Conservation (phyloP, 805 yeast genomes). For the Millerago galiae region DNA sequence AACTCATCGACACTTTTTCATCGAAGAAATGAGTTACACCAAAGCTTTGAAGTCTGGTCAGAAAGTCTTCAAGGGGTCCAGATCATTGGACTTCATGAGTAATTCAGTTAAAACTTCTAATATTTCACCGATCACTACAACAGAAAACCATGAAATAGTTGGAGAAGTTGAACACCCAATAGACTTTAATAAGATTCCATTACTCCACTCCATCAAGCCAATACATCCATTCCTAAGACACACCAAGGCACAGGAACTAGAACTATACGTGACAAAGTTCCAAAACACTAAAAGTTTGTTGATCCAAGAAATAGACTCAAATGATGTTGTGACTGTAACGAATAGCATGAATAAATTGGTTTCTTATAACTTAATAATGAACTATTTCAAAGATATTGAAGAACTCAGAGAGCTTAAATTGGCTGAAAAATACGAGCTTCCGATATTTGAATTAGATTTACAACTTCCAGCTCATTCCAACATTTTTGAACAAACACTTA, state of each 20-base stretch:
- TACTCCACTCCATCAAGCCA: neutral
- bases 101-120: slow-evolving; percentile 4
- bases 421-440: no score
- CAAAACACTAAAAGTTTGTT: neutral
- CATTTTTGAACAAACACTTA: neutral
- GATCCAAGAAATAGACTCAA: neutral
- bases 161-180: neutral
- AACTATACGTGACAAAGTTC: neutral
- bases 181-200: neutral
- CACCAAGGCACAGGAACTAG: neutral
- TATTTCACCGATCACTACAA: neutral
- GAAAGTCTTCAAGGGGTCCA: slow-evolving; percentile 9
- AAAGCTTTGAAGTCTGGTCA: neutral
- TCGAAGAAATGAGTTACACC: no score
- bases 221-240: slow-evolving; percentile 5
- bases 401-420: no score
- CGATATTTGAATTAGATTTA: no score
- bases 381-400: no score
- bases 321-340: no score
- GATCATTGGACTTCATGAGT: slow-evolving; percentile 9
- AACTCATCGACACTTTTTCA: no score
- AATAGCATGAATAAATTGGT: no score
- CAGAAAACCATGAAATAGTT: neutral
- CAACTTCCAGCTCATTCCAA: neutral
- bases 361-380: no score